Base-by-base conservation (phyloP, 108 stramenopile genomes). In the Epithemia pelagica region DNA sequence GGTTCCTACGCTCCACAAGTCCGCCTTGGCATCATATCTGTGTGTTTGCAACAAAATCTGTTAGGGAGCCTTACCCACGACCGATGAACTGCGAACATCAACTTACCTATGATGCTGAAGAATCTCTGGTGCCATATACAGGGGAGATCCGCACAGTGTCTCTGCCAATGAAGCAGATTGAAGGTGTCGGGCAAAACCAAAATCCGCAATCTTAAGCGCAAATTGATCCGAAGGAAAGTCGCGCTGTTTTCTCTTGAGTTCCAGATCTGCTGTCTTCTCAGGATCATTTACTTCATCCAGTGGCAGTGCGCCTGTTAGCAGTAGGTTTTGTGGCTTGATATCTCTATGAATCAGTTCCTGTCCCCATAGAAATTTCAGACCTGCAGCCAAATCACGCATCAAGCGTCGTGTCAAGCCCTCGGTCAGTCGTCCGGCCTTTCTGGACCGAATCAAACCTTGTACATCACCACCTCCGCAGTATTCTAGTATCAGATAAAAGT, bases 121-220 rank as follows among this genome's bases (percentile, higher is more conserved):
- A 59, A 97, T 94, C 71, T 97, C 96, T 20, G 96, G 96, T 15
- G 96, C 98, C 98, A 99, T 99, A 75, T 99, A 99, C 28, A 99
- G 71, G 0, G 98, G 98, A 26, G 84, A 85, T 15, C 98, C 98
- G 64, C 98, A 99, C 51, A 96, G 87, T 1, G 98, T 99, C 79
- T 97, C 96, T 20, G 98, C 98, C 78, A 99, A 69, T 0, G 92
- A 88, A 3, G 89, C 84, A 28, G 85, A 81, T 60, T 88, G 81
- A 28, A 99, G 76, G 68, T 97, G 95, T 23, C 97, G 64, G 0
- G 97, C 98, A 78, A 99, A 99, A 2, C 98, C 98, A 87, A 99
- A 99, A 77, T 99, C 98, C 0, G 95, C 98, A 76, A 96, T 95
- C 69, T 98, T 96, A 1, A 98, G 70, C 29, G 76, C 65, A 62